Base-by-base conservation (phyloP, 768 basidiomycete genomes). In the Tulasnella sp. region DNA sequence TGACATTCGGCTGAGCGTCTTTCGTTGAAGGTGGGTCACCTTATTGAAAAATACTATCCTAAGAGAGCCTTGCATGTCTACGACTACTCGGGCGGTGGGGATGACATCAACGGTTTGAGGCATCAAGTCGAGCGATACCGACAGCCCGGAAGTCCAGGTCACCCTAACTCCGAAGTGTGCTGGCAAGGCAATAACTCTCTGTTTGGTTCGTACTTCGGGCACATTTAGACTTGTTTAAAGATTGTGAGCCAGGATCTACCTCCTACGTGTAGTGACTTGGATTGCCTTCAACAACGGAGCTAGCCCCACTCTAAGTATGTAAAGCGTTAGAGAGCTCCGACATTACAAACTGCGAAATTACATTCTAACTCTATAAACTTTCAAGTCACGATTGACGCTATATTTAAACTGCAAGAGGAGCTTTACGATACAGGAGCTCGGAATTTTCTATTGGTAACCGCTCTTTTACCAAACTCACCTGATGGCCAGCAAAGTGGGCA, bases 381-480 rank as follows among this genome's bases (percentile, higher is more conserved):
- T n/a, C n/a, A n/a, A n/a, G n/a, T n/a, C n/a, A n/a, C n/a, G n/a
- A n/a, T n/a, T n/a, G n/a, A n/a, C n/a, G n/a, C n/a, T n/a, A n/a
- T n/a, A n/a, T n/a, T n/a, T n/a, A n/a, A n/a, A n/a, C n/a, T 88
- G 9, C 89, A 91, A 84, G 87, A 90, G 73, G 82, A 85, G 69
- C 83, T 92, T 1, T 91, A 91, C 82, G 84, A 85, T 0, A 84
- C 86, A 0, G 91, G 90, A 11, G 87, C 86, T 88, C 31, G 87
- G 14, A 88, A 91, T 82, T 92, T 92, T 84, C 82, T 92, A 9
- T 89, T 92, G 37, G 90, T 91, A 82, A 87, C 92, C 2, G 91
- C 92, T 3, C 89, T 91, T 0, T 91, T 91, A 3, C 89, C 92
- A 0, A 88, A 92, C 9, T 5, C 60, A 18, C 6, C 69, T 24